Conservation (phyloP, 192 early-diverging fungal species). For the Linnemannia schmuckeri region DNA sequence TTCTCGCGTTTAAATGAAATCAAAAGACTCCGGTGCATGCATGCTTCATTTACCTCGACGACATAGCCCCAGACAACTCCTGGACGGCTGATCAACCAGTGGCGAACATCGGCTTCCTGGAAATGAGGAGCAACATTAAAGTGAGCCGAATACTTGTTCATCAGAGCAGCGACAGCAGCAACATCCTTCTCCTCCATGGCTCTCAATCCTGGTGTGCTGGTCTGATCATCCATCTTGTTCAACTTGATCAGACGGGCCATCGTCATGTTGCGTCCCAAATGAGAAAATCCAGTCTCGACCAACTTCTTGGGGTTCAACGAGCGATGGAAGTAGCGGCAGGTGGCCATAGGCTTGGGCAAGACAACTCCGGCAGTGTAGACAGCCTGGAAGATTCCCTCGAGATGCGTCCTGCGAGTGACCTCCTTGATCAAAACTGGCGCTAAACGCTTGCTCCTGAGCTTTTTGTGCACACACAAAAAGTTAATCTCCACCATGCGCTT, state of each 20-base stretch:
- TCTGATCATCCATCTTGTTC: slow-evolving; percentile 76
- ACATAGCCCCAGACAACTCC: slow-evolving; percentile 95
- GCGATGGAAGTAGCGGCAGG: slow-evolving; percentile 90
- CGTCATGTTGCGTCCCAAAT: slow-evolving; percentile 76
- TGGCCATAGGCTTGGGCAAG: slow-evolving; percentile 89
- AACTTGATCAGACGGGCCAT: slow-evolving; percentile 79
- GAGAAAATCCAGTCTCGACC: slow-evolving; percentile 94
- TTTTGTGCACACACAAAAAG: slow-evolving; percentile 97
- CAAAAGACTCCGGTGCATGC: no score
- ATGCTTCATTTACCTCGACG: slow-evolving; percentile 72
- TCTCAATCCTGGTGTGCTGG: slow-evolving; percentile 79
- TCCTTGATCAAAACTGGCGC: slow-evolving; percentile 98
- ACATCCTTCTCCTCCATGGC: slow-evolving; percentile 86
- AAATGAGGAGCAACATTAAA: slow-evolving; percentile 82
- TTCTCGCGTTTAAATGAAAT: no score
- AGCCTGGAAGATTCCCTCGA: slow-evolving; percentile 96
- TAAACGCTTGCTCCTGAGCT: slow-evolving; percentile 92
- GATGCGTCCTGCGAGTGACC: slow-evolving; percentile 92
- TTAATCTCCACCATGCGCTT: slow-evolving; percentile 95
- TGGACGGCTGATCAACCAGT: slow-evolving; percentile 90
- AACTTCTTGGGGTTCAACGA: slow-evolving; percentile 95
- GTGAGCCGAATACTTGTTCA: slow-evolving; percentile 80
- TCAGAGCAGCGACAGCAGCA: slow-evolving; percentile 74
- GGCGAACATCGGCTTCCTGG: slow-evolving; percentile 87
- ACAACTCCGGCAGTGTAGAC: slow-evolving; percentile 95